phyloP scores from a whole-genome alignment of 2,329 filamentous ascomycete species.

The Dothiorella sarmentorum region DNA sequence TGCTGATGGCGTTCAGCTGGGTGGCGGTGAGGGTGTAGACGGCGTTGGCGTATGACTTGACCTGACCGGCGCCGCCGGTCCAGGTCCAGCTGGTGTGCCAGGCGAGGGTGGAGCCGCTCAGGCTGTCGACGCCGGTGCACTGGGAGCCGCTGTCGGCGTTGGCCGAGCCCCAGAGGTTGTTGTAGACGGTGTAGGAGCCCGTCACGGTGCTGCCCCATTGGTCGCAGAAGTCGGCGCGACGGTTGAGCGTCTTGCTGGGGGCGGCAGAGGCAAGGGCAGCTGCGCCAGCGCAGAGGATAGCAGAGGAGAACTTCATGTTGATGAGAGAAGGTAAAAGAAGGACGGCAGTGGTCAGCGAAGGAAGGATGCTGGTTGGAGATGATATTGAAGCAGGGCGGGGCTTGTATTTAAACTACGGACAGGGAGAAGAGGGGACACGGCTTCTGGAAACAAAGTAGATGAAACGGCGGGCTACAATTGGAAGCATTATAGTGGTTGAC shows the following conservation, averaged over 20 bases:
- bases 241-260: conserved; percentile 27
- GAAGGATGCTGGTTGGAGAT: background rate
- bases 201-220: conserved; percentile 30
- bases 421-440: background rate
- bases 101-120: conserved; percentile 36
- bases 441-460: background rate
- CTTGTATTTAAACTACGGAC: conserved; percentile 4
- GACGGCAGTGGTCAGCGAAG: background rate
- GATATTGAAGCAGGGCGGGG: background rate
- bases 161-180: conserved; percentile 45
- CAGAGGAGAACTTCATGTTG: conserved; percentile 31
- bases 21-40: conserved; percentile 34
- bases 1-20: conserved; percentile 36
- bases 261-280: conserved; percentile 30
- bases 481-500: conserved; percentile 1
- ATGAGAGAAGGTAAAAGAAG: background rate
- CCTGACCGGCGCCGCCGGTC: conserved; percentile 35
- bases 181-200: conserved; percentile 34
- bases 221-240: conserved; percentile 33
- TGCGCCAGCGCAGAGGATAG: conserved; percentile 26
- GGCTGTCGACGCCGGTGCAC: conserved; percentile 43
- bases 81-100: conserved; percentile 47
- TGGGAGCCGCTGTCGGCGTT: conserved; percentile 44
- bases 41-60: conserved; percentile 46
- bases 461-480: background rate